Percentiles rank a stretch among this genome's conserved stretches.
These are phyloP conservation scores for Penicillium paneum DNA, from an alignment of 2,329 filamentous ascomycete genomes.

Conservation along the genomic window DNA sequence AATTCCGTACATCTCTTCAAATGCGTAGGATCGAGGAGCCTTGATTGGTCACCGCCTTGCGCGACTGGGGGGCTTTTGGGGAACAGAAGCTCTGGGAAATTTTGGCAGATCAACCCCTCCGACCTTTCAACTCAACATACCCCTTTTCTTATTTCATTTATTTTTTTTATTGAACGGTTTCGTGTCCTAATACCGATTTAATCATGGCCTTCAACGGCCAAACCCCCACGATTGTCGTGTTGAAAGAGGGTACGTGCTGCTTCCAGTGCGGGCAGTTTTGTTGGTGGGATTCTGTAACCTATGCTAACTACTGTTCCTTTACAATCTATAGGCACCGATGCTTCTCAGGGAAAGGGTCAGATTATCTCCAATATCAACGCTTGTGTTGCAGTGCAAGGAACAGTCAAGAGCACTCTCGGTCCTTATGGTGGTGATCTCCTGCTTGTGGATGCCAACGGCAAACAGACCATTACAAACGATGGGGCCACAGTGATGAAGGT, in stretches of 20 bases:
- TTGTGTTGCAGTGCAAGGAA: slow-evolving; percentile 90
- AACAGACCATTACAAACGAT: slow-evolving; percentile 97
- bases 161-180: slow-evolving; percentile 18
- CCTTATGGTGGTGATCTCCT: slow-evolving; percentile 96
- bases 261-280: slow-evolving; percentile 20
- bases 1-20: neutral
- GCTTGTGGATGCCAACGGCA: slow-evolving; percentile 92
- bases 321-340: slow-evolving; percentile 73
- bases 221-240: slow-evolving; percentile 95
- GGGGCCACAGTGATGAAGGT: slow-evolving; percentile 99
- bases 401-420: slow-evolving; percentile 91
- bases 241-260: slow-evolving; percentile 78
- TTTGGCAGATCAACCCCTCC: slow-evolving; percentile 40
- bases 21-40: slow-evolving; percentile 8
- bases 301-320: slow-evolving; percentile 27
- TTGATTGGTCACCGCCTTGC: slow-evolving; percentile 38
- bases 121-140: slow-evolving; percentile 28
- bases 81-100: slow-evolving; percentile 42
- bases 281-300: slow-evolving; percentile 20
- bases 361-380: slow-evolving; percentile 98
- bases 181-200: slow-evolving; percentile 25
- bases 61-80: slow-evolving; percentile 29
- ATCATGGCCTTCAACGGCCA: slow-evolving; percentile 95
- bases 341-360: slow-evolving; percentile 95
- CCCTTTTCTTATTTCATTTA: slow-evolving; percentile 22